Percentiles rank a stretch among this genome's conserved stretches.
Evolutionary conservation across 257 asterid species (phyloP).

Genomic region (Ajuga chamaepitys): DNA sequence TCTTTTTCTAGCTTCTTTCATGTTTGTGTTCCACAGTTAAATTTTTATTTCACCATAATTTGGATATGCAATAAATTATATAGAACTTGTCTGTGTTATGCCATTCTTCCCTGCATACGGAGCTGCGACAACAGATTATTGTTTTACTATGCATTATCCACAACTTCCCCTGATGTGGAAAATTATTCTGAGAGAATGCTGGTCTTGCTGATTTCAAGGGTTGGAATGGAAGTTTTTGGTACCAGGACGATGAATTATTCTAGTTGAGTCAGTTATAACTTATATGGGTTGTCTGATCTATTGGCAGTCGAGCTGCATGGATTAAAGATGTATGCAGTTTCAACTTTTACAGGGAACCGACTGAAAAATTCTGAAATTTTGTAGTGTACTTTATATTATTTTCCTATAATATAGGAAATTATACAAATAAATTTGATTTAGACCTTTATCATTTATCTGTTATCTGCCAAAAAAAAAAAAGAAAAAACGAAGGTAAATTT

Average conservation of each 20-base stretch:
- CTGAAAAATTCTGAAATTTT: background rate
- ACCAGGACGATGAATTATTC: background rate
- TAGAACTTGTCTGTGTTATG: background rate
- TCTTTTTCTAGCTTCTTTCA: slow-evolving; percentile 7
- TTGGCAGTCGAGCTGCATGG: slow-evolving; percentile 1
- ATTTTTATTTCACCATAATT: background rate
- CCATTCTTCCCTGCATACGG: slow-evolving; percentile 1
- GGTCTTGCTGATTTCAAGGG: background rate
- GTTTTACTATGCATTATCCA: background rate
- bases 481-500: background rate
- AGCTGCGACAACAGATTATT: background rate
- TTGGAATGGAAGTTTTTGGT: background rate
- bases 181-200: background rate
- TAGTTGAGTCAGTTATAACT: background rate
- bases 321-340: background rate
- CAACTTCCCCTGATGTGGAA: background rate
- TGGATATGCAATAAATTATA: background rate
- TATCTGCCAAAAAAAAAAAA: background rate
- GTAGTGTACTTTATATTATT: background rate
- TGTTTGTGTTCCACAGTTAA: background rate
- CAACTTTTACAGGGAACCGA: background rate
- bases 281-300: background rate
- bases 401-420: background rate
- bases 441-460: background rate
- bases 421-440: background rate